Evolutionary conservation across 495 filamentous ascomycete genomes (phyloP), one percentile per base, ranked within the genome.

Genomic region (Massariosphaeria phaeospora): DNA sequence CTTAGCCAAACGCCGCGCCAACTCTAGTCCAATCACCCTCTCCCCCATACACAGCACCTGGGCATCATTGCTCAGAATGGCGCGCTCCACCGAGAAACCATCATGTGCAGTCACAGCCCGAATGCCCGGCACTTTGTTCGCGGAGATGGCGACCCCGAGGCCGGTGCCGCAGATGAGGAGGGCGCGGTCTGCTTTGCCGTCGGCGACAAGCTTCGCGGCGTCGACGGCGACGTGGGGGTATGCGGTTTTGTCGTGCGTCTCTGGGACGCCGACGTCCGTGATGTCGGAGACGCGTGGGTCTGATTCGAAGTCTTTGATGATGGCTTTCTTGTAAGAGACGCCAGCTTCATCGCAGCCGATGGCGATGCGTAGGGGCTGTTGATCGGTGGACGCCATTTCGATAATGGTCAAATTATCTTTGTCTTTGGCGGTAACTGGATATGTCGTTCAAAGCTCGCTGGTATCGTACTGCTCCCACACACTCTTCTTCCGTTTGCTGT

Each of bases 11-110:
- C 84, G 75, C 67, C 85, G 76, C 31, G 88, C 88, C 26, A 94
- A 69, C 65, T 94, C 88, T 26, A 90, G 64, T 0, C 88, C 88
- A 24, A 94, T 79, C 6, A 94, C 88, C 31, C 88, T 75, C 75
- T 94, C 85, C 1, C 88, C 88, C 77, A 94, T 84, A 71, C 88
- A 94, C 24, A 94, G 78, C 31, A 94, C 88, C 70, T 94, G 88
- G 21, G 86, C 86, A 70, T 94, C 83, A 70, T 91, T 91, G 73
- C 84, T 88, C 63, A 90, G 71, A 13, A 91, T 80, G 12, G 84
- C 83, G 40, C 87, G 74, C 76, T 94, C 88, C 35, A 94, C 87
- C 40, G 79, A 83, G 73, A 88, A 93, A 47, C 81, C 81, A 70
- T 94, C 88, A 71, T 94, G 88, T 7, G 88, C 88, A 27, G 88